Evolutionary conservation across 1,284 basidiomycete genomes (phyloP).

Genomic region (Tetrapyrgos nigripes): DNA sequence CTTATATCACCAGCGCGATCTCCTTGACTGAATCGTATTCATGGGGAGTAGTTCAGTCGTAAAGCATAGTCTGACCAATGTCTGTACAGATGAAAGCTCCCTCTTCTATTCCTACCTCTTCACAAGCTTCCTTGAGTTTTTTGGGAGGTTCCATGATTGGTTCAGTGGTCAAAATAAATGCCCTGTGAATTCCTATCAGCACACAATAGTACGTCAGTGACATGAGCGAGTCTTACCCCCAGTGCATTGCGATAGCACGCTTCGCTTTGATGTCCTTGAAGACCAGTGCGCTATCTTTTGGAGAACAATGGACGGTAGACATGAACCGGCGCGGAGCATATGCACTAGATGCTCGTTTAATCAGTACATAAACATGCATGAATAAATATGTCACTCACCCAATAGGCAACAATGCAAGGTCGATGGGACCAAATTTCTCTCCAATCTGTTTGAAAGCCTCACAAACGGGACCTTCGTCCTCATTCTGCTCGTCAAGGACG

Average conservation of each 20-base stretch:
- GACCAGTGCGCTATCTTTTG: slow-evolving; percentile 56
- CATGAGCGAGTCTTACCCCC: slow-evolving; percentile 50
- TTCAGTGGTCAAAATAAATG: slow-evolving; percentile 50
- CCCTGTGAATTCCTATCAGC: slow-evolving; percentile 21
- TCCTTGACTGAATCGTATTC: no score
- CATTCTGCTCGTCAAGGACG: slow-evolving; percentile 37
- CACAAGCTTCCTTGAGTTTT: slow-evolving; percentile 45
- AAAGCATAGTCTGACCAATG: slow-evolving; percentile 7
- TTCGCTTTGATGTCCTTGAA: slow-evolving; percentile 56
- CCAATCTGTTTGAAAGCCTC: slow-evolving; percentile 65
- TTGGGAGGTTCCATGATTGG: slow-evolving; percentile 55
- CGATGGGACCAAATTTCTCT: slow-evolving; percentile 52
- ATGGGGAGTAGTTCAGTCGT: no score
- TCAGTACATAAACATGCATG: not conserved
- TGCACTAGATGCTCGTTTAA: slow-evolving; percentile 42
- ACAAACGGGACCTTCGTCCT: slow-evolving; percentile 49
- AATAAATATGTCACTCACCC: slow-evolving; percentile 39
- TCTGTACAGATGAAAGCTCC: slow-evolving; percentile 41
- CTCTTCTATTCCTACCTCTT: slow-evolving; percentile 45
- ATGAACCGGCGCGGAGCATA: slow-evolving; percentile 54
- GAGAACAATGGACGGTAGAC: slow-evolving; percentile 54
- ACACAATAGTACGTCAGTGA: not conserved
- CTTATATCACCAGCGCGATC: no score
- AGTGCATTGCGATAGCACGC: slow-evolving; percentile 61
- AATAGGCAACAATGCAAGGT: slow-evolving; percentile 56